Evolutionary conservation across 345 rosid species (phyloP), one percentile per base, ranked within the genome.

Genomic region (Citrus reticulata): DNA sequence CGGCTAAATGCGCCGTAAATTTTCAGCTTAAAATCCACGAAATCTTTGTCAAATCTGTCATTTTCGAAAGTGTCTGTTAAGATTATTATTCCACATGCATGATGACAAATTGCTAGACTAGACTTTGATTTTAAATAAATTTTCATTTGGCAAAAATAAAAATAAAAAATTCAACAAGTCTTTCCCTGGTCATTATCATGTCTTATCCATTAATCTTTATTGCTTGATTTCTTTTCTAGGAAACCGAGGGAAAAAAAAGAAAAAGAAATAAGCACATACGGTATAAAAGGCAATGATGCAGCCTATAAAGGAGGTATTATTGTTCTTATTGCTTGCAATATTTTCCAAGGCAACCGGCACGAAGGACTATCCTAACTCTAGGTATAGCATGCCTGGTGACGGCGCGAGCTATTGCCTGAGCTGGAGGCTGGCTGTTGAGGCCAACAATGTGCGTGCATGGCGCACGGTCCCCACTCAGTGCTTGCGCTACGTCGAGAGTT

Each of bases 341-440:
- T 83, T 81, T 4, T 70, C 84, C 35, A 81, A 78, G 73, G 80
- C 85, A 61, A 78, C 59, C 0, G 79, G 75, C 30, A 24, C 70
- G 69, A 77, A 58, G 74, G 64, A 74, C 46, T 9, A 40, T 40
- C 4, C 4, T 25, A 6, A 66, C 55, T 32, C 71, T 3, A 51
- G 76, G 25, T 70, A 66, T 0, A 70, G 30, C 75, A 17, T 70
- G n/a, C 29, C 68, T 14, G 13, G 3, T n/a, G 89, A 81, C 1
- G 74, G 78, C 13, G 78, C 73, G 3, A 82, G 82, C 75, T 88
- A 85, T 79, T 93, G 94, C 84, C 84, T 91, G 78, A 94, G 98
- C 87, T 94, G 97, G 98, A 79, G 98, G 82, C 25, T 94, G 77
- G 97, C 86, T 1, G 89, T 87, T 83, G 96, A 94, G 87, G 87